A percentile compares a stretch with the other conserved stretches of the same genome.
phyloP scores from a whole-genome alignment of 495 filamentous ascomycete species.

The Usnea hakonensis region DNA sequence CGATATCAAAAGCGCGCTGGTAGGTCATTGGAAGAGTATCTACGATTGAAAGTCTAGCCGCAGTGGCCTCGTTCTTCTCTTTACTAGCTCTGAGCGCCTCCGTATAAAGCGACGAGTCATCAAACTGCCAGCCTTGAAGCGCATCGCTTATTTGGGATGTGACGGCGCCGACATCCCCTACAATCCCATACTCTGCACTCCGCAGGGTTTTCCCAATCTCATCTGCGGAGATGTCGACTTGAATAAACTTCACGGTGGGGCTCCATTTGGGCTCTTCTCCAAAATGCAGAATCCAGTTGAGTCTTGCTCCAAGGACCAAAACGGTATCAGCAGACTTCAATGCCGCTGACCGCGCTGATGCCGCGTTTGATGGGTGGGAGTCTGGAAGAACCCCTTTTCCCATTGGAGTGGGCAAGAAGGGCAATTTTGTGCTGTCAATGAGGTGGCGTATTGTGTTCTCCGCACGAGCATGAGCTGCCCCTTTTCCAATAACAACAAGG shows the following conservation, averaged over 20 bases:
- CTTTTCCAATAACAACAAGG: conserved; percentile 53
- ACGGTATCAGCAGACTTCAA: conserved; percentile 52
- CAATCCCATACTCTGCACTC: conserved; percentile 39
- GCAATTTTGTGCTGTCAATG: conserved; percentile 43
- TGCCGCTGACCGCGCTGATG: conserved; percentile 52
- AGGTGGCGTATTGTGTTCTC: conserved; percentile 41
- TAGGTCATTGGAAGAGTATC: conserved; percentile 44
- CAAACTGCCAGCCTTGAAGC: conserved; percentile 40
- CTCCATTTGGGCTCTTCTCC: conserved; percentile 53
- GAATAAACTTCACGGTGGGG: conserved; percentile 44
- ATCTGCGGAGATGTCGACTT: conserved; percentile 52
- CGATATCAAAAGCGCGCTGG: conserved; percentile 46
- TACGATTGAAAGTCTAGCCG: conserved; percentile 30
- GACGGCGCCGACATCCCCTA: conserved; percentile 49
- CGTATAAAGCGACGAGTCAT: conserved; percentile 30
- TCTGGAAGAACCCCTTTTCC: conserved; percentile 56
- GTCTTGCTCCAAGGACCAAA: conserved; percentile 51
- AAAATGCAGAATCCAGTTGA: conserved; percentile 61
- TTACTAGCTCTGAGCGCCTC: conserved; percentile 32
- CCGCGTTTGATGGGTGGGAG: conserved; percentile 46
- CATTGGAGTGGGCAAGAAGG: conserved; percentile 57
- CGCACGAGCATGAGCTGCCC: conserved; percentile 51
- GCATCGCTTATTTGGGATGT: conserved; percentile 38
- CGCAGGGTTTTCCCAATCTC: conserved; percentile 46
- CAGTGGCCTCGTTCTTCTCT: conserved; percentile 42